A percentile compares a stretch with the other conserved stretches of the same genome.
Conservation (phyloP, 1,139 yeast genomes). For the Yamadazyma blattariae region DNA sequence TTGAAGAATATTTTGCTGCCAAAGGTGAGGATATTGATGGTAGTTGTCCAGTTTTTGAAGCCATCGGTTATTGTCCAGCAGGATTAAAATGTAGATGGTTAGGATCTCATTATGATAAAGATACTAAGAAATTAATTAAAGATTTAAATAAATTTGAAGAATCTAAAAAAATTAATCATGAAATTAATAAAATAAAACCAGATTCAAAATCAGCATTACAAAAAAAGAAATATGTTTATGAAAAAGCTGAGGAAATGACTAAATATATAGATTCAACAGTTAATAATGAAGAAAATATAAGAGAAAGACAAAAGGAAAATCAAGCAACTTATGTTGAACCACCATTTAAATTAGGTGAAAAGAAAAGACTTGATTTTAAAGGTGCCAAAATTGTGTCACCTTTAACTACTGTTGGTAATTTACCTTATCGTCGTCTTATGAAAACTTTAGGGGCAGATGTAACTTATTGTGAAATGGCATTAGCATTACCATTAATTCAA, state of each 20-base stretch:
- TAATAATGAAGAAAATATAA: constrained; percentile 32
- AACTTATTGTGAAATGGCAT: constrained; percentile 95
- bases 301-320: constrained; percentile 33
- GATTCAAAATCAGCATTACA: constrained; percentile 56
- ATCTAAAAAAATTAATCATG: constrained; percentile 42
- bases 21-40: constrained; percentile 76
- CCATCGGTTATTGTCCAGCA: constrained; percentile 86
- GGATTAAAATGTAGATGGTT: constrained; percentile 94
- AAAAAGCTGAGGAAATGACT: constrained; percentile 52
- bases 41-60: constrained; percentile 76
- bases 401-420: constrained; percentile 93
- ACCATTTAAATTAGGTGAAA: constrained; percentile 77
- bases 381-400: constrained; percentile 90
- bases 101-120: constrained; percentile 62
- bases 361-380: constrained; percentile 64
- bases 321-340: constrained; percentile 61
- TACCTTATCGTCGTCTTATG: constrained; percentile 94
- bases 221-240: constrained; percentile 59
- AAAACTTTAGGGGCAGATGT: constrained; percentile 87
- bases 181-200: constrained; percentile 61
- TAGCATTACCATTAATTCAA: constrained; percentile 78
- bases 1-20: constrained; percentile 55
- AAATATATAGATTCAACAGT: constrained; percentile 52
- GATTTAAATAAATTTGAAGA: constrained; percentile 40
- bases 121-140: constrained; percentile 41